A percentile compares a stretch with the other conserved stretches of the same genome.
Conservation (phyloP, 305 asterid species). For the Fraxinus floribunda region DNA sequence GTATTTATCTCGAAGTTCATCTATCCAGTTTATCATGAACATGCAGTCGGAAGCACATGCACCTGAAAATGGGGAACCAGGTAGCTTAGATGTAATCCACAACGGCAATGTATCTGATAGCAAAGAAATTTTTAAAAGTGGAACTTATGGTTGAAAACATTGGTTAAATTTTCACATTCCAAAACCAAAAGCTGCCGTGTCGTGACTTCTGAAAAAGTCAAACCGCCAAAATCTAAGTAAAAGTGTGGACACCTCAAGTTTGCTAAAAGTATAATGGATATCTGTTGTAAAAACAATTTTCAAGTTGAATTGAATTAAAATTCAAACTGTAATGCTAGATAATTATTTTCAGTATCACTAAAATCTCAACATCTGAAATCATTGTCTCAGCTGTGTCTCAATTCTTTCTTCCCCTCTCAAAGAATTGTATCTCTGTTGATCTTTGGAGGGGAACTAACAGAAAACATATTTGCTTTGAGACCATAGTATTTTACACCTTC, state of each 20-base stretch:
- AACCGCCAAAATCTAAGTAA: constrained; percentile 7
- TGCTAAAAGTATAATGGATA: constrained; percentile 3
- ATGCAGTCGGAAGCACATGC: constrained; percentile 40
- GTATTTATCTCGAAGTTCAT: constrained; percentile 23
- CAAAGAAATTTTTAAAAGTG: constrained; percentile 42
- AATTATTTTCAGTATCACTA: not conserved
- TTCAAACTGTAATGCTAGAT: not conserved
- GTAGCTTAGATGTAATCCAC: constrained; percentile 41
- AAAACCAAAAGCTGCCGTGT: constrained; percentile 4
- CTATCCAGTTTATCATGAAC: constrained; percentile 51
- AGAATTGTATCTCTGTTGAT: not conserved
- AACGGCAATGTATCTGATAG: constrained; percentile 45
- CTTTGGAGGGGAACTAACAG: constrained; percentile 3
- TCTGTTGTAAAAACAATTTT: not conserved
- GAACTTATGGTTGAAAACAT: constrained; percentile 40
- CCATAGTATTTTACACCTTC: not conserved
- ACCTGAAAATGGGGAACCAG: constrained; percentile 43
- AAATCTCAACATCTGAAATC: not conserved
- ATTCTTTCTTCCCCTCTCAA: constrained; percentile 1
- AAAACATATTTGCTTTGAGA: constrained; percentile 1
- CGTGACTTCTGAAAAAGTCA: not conserved
- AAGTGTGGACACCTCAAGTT: constrained; percentile 11
- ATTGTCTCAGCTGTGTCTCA: constrained; percentile 10
- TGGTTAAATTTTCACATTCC: not conserved
- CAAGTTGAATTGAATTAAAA: not conserved